Evolutionary conservation across 1,139 yeast genomes (phyloP), one percentile per base, ranked within the genome.

Genomic region (Hansenula lynferdii): DNA sequence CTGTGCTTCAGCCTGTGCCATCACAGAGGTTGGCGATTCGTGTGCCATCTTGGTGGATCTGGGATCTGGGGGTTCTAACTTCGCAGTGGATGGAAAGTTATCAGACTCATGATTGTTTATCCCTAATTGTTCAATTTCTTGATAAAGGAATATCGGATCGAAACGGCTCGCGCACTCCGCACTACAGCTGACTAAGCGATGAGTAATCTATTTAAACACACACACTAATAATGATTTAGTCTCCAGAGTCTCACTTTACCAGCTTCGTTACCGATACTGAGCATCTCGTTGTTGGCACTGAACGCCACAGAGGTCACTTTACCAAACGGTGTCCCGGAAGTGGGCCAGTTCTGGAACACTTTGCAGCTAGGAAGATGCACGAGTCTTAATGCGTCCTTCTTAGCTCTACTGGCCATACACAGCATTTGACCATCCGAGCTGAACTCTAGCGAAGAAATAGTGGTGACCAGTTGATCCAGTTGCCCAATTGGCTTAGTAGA

Each of bases 261-360:
- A 22, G 78, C 85, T 54, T 87, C 95, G 54, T 90, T 92, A 44
- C 96, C 98, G 2, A 89, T 75, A 15, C 92, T 87, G 43, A 92
- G 62, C 80, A 89, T 78, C 60, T 87, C 92, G 42, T 81, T 78
- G 47, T 79, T 79, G 21, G 95, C 90, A 21, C 95, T 80, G 60
- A 90, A 90, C 10, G 79, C 75, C 5, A 79, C 82, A n/a, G 83
- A 65, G 1, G 97, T 86, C 31, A 94, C 96, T 50, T 82, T 80
- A 20, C 98, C 99, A 49, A 94, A 72, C 5, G 98, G 98, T 0
- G 99, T 90, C 8, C 89, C 92, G 41, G 92, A 80, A 3, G 97
- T 92, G 17, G 99, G 99, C 98, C 98, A 94, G 67, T 94, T 94
- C 40, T 80, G 72, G 62, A 80, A 94, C 4, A 86, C 96, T 11